phyloP scores from a whole-genome alignment of 306 rosid species.

The Dicorynia guianensis region DNA sequence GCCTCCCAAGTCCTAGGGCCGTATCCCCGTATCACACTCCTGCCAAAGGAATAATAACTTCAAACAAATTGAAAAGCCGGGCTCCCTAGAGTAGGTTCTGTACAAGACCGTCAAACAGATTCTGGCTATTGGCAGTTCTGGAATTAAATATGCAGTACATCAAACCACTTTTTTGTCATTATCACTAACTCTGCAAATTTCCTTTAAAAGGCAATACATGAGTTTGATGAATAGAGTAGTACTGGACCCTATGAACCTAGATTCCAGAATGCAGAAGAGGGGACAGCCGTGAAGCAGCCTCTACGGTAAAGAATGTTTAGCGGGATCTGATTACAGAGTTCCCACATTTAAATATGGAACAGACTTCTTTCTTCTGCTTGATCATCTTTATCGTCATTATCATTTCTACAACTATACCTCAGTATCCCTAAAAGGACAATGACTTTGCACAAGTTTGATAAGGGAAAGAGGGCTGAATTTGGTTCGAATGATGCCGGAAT shows the following conservation, averaged over 20 bases:
- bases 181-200: background rate
- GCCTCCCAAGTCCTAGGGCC: too few relatives aligned
- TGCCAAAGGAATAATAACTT: too few relatives aligned
- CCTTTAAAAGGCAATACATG: background rate
- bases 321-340: constrained; percentile 25
- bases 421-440: constrained; percentile 41
- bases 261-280: background rate
- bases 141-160: background rate
- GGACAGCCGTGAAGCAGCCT: background rate
- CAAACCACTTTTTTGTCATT: background rate
- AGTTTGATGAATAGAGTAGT: constrained; percentile 19
- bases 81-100: too few relatives aligned
- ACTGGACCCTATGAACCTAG: constrained; percentile 12
- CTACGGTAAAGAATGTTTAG: background rate
- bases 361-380: constrained; percentile 9
- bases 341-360: constrained; percentile 13
- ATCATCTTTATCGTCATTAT: constrained; percentile 56
- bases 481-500: constrained; percentile 34
- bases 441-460: constrained; percentile 38
- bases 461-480: constrained; percentile 41
- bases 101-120: constrained; percentile 3
- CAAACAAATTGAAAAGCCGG: too few relatives aligned
- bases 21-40: too few relatives aligned
- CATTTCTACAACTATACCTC: constrained; percentile 44
- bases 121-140: too few relatives aligned